phyloP scores from a whole-genome alignment of 805 yeast genomes.

The Yamadazyma sp. region DNA sequence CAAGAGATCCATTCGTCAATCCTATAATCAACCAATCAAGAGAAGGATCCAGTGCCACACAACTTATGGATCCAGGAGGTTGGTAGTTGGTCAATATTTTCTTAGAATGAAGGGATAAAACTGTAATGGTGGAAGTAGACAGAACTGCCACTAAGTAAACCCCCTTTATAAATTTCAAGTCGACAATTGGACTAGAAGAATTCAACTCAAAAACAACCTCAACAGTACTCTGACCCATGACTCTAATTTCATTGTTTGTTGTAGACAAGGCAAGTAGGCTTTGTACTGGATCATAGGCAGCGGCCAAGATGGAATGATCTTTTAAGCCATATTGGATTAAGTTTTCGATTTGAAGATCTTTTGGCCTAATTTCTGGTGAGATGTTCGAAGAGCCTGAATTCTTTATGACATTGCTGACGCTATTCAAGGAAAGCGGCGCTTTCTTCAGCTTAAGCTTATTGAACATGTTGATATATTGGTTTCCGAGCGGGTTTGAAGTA shows the following conservation, averaged over 20 bases:
- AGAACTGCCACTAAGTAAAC: constrained; percentile 70
- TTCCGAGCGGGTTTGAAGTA: too few species aligned
- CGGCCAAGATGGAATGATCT: constrained; percentile 60
- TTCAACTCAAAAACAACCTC: constrained; percentile 61
- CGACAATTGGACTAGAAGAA: constrained; percentile 49
- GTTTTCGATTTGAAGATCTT: constrained; percentile 27
- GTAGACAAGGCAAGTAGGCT: constrained; percentile 82
- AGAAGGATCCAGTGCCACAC: constrained; percentile 79
- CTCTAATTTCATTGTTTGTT: constrained; percentile 63
- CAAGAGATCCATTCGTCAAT: constrained; percentile 66
- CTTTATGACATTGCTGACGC: constrained; percentile 43
- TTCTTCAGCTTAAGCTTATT: constrained; percentile 39
- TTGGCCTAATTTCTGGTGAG: constrained; percentile 36
- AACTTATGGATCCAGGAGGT: constrained; percentile 65
- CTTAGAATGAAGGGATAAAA: constrained; percentile 68
- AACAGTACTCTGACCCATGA: constrained; percentile 83
- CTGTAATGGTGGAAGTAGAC: constrained; percentile 58
- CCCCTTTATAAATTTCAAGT: constrained; percentile 72
- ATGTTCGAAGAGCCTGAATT: constrained; percentile 28
- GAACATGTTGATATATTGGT: constrained; percentile 35
- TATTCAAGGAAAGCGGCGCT: constrained; percentile 41
- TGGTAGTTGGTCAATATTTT: constrained; percentile 57
- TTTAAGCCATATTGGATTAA: constrained; percentile 39
- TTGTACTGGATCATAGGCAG: constrained; percentile 87
- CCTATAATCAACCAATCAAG: constrained; percentile 87